Evolutionary conservation across 2,329 filamentous ascomycete species (phyloP).

Genomic region (Sporothrix protearum): DNA sequence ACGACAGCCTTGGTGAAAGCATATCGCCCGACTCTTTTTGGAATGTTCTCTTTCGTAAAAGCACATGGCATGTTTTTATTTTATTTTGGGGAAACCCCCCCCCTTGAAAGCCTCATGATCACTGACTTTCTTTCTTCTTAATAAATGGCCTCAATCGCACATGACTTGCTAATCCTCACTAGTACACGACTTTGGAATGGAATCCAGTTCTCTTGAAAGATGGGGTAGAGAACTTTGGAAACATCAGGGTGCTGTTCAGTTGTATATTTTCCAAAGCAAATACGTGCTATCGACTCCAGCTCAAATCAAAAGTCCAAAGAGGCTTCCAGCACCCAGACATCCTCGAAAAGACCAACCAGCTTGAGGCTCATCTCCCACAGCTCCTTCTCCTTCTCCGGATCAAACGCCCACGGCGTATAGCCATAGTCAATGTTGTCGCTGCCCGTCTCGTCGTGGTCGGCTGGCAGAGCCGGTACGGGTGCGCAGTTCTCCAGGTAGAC

Average conservation of each 20-base stretch:
- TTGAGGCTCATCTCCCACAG: slow-evolving; percentile 40
- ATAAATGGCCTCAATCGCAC: too few relatives aligned
- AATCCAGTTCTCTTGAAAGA: too few relatives aligned
- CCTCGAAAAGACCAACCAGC: slow-evolving; percentile 31
- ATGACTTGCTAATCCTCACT: too few relatives aligned
- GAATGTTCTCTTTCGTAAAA: not conserved
- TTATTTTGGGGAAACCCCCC: not conserved
- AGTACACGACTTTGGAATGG: too few relatives aligned
- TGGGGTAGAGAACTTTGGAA: too few relatives aligned
- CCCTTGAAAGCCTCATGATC: too few relatives aligned
- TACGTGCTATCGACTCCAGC: not conserved
- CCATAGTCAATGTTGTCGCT: not conserved
- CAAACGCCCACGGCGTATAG: slow-evolving; percentile 21
- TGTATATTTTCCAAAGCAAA: too few relatives aligned
- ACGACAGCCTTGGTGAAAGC: not conserved
- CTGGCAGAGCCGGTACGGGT: slow-evolving; percentile 28
- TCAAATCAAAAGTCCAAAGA: not conserved
- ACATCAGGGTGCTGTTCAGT: too few relatives aligned
- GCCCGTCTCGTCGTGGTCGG: not conserved
- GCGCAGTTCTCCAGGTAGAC: slow-evolving; percentile 42
- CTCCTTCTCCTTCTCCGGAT: slow-evolving; percentile 29
- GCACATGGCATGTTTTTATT: not conserved
- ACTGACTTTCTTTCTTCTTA: too few relatives aligned
- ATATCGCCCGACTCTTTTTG: not conserved
- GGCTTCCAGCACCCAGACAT: not conserved